Percentiles rank a stretch among this genome's conserved stretches.
These are phyloP conservation scores for Leishmania mexicana DNA, from an alignment of 208 protist species.

Conservation along the genomic window DNA sequence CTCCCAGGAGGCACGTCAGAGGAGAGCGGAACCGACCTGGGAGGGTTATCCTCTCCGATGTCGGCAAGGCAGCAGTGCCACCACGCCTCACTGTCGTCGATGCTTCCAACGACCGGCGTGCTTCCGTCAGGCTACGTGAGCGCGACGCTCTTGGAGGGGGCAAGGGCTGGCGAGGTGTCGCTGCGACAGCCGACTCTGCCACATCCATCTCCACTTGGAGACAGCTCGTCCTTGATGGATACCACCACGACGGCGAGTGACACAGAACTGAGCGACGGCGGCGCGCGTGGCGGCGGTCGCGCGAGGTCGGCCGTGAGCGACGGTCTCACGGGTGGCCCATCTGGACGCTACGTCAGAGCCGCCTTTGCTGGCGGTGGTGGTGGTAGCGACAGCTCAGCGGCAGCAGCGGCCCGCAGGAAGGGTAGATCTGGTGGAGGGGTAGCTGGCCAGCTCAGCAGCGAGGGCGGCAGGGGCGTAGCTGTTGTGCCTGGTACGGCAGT, in stretches of 20 bases:
- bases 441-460: neutral
- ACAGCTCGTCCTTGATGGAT: neutral
- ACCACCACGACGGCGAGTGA: slow-evolving; percentile 19
- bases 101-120: slow-evolving; percentile 18
- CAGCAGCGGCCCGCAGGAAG: neutral
- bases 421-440: neutral
- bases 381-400: slow-evolving; percentile 2
- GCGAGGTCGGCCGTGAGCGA: neutral
- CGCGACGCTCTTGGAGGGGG: slow-evolving; percentile 22
- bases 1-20: slow-evolving; percentile 35
- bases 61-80: neutral
- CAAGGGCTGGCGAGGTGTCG: slow-evolving; percentile 9
- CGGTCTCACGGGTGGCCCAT: neutral
- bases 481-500: neutral
- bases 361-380: neutral
- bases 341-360: neutral
- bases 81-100: neutral
- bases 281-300: neutral
- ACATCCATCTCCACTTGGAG: slow-evolving; percentile 5
- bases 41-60: slow-evolving; percentile 13
- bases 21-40: slow-evolving; percentile 42
- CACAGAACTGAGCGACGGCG: slow-evolving; percentile 17
- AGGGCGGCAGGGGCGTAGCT: neutral
- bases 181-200: slow-evolving; percentile 20
- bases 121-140: slow-evolving; percentile 36